phyloP scores from a whole-genome alignment of 176 grass and related monocot genomes.

The Puya raimondii region DNA sequence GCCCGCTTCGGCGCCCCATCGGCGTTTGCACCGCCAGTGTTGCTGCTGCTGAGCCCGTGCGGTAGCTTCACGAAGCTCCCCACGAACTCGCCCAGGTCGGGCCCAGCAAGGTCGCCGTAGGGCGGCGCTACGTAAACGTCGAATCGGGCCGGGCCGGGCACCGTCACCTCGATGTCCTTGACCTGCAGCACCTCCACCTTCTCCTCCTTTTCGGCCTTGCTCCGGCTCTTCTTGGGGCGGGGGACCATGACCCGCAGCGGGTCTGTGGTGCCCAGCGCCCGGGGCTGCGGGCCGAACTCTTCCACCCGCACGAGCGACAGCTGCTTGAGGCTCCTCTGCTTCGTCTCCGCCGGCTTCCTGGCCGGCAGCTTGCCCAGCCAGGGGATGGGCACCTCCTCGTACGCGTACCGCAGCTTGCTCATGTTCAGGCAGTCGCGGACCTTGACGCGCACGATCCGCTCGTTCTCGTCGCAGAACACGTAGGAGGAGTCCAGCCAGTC shows the following conservation, averaged over 20 bases:
- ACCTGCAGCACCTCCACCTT: slow-evolving; percentile 26
- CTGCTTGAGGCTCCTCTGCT: neutral
- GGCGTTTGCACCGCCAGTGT: too few species aligned
- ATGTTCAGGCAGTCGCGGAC: slow-evolving; percentile 17
- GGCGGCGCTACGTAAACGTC: slow-evolving; percentile 21
- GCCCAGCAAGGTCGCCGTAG: slow-evolving; percentile 11
- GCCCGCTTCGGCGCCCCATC: too few species aligned
- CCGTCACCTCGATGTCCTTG: slow-evolving; percentile 14
- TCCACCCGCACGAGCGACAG: neutral
- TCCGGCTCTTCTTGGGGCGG: slow-evolving; percentile 32
- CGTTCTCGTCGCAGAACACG: slow-evolving; percentile 7
- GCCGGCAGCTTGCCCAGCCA: slow-evolving; percentile 16
- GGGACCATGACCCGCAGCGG: slow-evolving; percentile 22
- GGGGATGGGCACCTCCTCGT: slow-evolving; percentile 15
- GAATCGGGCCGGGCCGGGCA: slow-evolving; percentile 17
- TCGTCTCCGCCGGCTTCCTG: slow-evolving; percentile 11
- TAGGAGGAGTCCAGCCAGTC: slow-evolving; percentile 20
- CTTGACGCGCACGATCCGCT: slow-evolving; percentile 7
- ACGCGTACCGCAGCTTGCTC: slow-evolving; percentile 19
- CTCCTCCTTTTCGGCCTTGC: slow-evolving; percentile 23
- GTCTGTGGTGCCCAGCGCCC: neutral
- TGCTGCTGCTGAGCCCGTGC: neutral
- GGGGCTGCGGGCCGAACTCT: slow-evolving; percentile 12
- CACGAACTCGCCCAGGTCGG: slow-evolving; percentile 4
- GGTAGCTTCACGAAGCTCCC: slow-evolving; percentile 12